Percentiles rank a stretch among this genome's conserved stretches.
phyloP scores from a whole-genome alignment of 169 alveolate genomes.

The Babesia gibsoni region DNA sequence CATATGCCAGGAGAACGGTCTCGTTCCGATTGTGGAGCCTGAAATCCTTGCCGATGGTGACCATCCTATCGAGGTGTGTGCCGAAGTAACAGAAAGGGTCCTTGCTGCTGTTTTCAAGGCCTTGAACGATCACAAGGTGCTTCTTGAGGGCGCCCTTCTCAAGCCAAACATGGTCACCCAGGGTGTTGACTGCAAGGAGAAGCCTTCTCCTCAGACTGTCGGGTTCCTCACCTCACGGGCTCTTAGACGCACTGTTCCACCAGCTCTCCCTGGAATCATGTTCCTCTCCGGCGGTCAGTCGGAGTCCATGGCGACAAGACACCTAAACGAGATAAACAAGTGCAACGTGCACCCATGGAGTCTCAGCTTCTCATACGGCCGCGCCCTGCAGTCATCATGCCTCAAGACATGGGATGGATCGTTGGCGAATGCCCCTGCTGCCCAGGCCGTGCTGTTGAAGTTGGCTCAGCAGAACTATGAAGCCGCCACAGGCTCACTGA shows the following conservation, averaged over 20 bases:
- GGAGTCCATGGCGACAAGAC: slow-evolving; percentile 96
- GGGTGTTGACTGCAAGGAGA: slow-evolving; percentile 90
- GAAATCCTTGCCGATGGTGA: slow-evolving; percentile 96
- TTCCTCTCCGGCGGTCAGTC: slow-evolving; percentile 99
- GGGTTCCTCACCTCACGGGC: slow-evolving; percentile 93
- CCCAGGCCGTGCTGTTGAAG: slow-evolving; percentile 90
- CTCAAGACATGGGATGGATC: slow-evolving; percentile 97
- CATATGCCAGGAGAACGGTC: slow-evolving; percentile 95
- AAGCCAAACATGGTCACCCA: slow-evolving; percentile 99
- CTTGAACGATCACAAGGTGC: slow-evolving; percentile 89
- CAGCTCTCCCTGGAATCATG: slow-evolving; percentile 95
- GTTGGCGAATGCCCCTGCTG: slow-evolving; percentile 91
- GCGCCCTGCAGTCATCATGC: slow-evolving; percentile 96
- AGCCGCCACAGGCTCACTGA: slow-evolving; percentile 92
- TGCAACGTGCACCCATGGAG: slow-evolving; percentile 90
- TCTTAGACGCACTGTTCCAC: slow-evolving; percentile 92
- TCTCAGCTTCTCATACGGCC: slow-evolving; percentile 97
- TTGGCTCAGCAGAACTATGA: slow-evolving; percentile 96
- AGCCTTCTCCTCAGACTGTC: slow-evolving; percentile 83
- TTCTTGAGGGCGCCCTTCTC: slow-evolving; percentile 95
- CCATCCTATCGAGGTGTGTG: slow-evolving; percentile 93
- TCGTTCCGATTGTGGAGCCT: slow-evolving; percentile 99
- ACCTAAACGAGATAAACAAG: slow-evolving; percentile 94
- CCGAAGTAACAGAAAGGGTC: slow-evolving; percentile 92
- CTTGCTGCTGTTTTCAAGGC: slow-evolving; percentile 92